Evolutionary conservation across 768 basidiomycete genomes (phyloP).

Genomic region (Phanerochaete sordida): DNA sequence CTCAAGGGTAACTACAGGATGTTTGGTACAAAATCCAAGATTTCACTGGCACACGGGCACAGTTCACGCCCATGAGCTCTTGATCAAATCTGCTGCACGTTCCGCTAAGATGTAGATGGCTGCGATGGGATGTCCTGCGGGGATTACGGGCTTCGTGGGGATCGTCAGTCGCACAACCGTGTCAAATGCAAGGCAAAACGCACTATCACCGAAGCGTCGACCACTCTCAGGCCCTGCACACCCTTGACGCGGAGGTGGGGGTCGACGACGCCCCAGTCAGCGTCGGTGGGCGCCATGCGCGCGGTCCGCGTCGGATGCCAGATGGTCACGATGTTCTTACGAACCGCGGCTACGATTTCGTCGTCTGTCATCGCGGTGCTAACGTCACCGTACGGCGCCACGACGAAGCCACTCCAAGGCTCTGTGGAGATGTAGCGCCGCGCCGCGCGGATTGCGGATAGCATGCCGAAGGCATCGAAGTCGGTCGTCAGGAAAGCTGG

Average conservation of each 20-base stretch:
- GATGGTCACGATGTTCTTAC: slow-evolving; percentile 18
- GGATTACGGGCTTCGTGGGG: slow-evolving; percentile 10
- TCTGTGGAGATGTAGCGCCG: slow-evolving; percentile 2
- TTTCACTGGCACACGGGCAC: too few relatives aligned
- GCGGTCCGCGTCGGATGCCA: slow-evolving; percentile 35
- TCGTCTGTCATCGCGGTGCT: slow-evolving; percentile 25
- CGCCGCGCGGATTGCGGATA: slow-evolving; percentile 13
- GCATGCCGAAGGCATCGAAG: background rate
- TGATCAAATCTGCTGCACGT: slow-evolving; percentile 10
- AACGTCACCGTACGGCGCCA: slow-evolving; percentile 7
- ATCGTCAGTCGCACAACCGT: background rate
- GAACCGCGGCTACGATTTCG: slow-evolving; percentile 25
- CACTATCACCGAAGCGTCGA: slow-evolving; percentile 30
- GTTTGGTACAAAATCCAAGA: too few relatives aligned
- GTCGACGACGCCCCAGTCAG: slow-evolving; percentile 33
- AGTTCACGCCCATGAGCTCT: background rate
- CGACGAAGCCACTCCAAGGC: slow-evolving; percentile 6
- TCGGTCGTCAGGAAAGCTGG: slow-evolving; percentile 6
- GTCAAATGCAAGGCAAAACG: background rate
- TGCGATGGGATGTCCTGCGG: slow-evolving; percentile 1
- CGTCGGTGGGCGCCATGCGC: slow-evolving; percentile 26
- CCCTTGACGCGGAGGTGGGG: slow-evolving; percentile 20
- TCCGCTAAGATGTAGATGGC: slow-evolving; percentile 9
- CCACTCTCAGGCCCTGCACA: slow-evolving; percentile 15
- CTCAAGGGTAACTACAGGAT: too few relatives aligned